A percentile compares a stretch with the other conserved stretches of the same genome.
phyloP scores from a whole-genome alignment of 2,329 filamentous ascomycete species.

The Acephala macrosclerotiorum region DNA sequence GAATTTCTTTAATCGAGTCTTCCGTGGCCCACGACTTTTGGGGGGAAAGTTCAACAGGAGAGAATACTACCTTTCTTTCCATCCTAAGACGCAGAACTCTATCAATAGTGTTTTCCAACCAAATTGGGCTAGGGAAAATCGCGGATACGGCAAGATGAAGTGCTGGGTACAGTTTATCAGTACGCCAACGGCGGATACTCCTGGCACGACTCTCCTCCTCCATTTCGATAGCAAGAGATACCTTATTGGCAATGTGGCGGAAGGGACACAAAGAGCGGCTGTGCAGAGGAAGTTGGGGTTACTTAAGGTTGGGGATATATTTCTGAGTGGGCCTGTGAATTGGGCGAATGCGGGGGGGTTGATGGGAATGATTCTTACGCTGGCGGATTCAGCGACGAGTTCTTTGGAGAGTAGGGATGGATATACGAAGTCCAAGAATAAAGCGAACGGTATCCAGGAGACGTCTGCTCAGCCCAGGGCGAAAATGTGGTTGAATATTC shows the following conservation, averaged over 20 bases:
- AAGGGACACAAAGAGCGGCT: conserved; percentile 84
- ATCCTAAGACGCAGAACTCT: not conserved
- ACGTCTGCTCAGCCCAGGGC: conserved; percentile 32
- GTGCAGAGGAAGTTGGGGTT: conserved; percentile 65
- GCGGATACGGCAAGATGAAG: conserved; percentile 62
- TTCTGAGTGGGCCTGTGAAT: conserved; percentile 78
- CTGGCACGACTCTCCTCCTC: conserved; percentile 78
- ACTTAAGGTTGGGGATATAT: conserved; percentile 75
- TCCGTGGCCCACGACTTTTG: not conserved
- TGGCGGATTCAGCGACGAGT: conserved; percentile 71
- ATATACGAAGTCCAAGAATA: conserved; percentile 44
- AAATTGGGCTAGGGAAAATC: not conserved
- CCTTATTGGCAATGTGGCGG: conserved; percentile 80
- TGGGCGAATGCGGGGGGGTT: conserved; percentile 84
- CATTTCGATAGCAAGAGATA: conserved; percentile 86
- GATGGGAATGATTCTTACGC: conserved; percentile 82
- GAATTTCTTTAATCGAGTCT: not conserved
- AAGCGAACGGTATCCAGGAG: no score
- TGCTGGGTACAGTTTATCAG: conserved; percentile 78
- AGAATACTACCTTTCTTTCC: conserved; percentile 3
- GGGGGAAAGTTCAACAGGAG: not conserved
- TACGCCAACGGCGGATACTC: conserved; percentile 87
- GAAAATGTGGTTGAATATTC: conserved; percentile 64
- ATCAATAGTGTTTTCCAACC: not conserved
- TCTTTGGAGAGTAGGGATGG: conserved; percentile 51